phyloP scores from a whole-genome alignment of 306 rosid genomes.

The cucumber (Cucumis sativus) region Cucumber_9930_V3 NC_026658.2:10819501-10820000 shows the following conservation, averaged over 20 bases:
- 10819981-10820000: too few species aligned
- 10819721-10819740: not conserved
- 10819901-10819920: not conserved
- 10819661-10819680: not conserved
- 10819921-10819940: not conserved
- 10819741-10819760: not conserved
- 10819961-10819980: too few species aligned
- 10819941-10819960: not conserved
- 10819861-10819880: not conserved
- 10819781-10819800: too few species aligned
- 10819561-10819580: slow-evolving; percentile 46
- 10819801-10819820: not conserved
- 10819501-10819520: slow-evolving; percentile 34
- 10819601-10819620: slow-evolving; percentile 46
- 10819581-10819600: slow-evolving; percentile 44
- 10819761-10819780: not conserved
- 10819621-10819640: slow-evolving; percentile 42
- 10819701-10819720: not conserved
- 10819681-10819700: not conserved
- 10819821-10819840: not conserved
- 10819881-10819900: not conserved
- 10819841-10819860: not conserved
- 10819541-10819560: slow-evolving; percentile 49
- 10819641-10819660: not conserved
- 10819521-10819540: slow-evolving; percentile 36